These are phyloP conservation scores for Boeremia exigua DNA, from an alignment of 2,329 filamentous ascomycete species.

Conservation along the genomic window DNA sequence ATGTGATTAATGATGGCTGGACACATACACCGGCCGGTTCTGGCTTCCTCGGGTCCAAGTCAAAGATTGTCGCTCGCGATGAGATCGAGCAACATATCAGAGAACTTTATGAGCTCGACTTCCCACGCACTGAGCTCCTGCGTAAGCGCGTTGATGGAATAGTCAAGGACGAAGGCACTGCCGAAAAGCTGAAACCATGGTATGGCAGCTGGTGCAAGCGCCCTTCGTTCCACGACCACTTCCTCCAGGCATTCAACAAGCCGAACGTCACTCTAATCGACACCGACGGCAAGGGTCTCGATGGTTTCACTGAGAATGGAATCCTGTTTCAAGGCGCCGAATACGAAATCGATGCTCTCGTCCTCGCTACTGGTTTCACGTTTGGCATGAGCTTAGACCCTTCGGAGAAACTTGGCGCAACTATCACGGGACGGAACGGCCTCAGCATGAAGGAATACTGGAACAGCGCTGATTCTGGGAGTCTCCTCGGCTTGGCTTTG, in stretches of 20 bases:
- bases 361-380: background rate
- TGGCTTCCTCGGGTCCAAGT: background rate
- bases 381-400: background rate
- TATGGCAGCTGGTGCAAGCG: constrained; percentile 68
- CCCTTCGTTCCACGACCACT: constrained; percentile 65
- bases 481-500: constrained; percentile 49
- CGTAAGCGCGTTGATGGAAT: background rate
- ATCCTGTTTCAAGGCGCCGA: background rate
- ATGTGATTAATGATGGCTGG: background rate
- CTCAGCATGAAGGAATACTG: background rate
- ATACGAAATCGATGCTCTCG: background rate
- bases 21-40: background rate
- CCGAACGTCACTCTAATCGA: constrained; percentile 65
- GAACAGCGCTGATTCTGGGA: constrained; percentile 21
- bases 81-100: background rate
- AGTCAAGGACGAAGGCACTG: constrained; percentile 41
- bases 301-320: constrained; percentile 16
- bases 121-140: background rate
- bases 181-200: constrained; percentile 62
- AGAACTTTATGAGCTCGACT: background rate
- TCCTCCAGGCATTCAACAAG: constrained; percentile 63
- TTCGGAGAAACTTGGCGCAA: background rate
- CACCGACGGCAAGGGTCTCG: constrained; percentile 61
- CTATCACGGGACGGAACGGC: background rate
- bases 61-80: background rate